Evolutionary conservation across 768 basidiomycete genomes (phyloP).

Genomic region (Lactifluus subvellereus): DNA sequence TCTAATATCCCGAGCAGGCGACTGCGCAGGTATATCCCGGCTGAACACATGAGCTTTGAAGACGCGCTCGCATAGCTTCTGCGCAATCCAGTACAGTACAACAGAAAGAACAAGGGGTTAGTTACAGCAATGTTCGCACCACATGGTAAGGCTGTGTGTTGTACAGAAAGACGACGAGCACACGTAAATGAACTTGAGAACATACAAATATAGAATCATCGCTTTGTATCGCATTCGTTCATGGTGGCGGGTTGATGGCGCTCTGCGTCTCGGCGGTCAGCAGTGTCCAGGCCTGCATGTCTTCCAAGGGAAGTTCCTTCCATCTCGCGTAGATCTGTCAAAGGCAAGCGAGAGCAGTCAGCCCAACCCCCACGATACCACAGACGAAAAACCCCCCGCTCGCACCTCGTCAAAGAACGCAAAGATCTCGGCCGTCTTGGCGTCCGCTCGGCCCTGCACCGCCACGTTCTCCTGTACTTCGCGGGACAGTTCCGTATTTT

Average conservation of each 20-base stretch:
- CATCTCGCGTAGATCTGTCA: slow-evolving; percentile 46
- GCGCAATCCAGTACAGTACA: too few species aligned
- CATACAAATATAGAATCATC: background rate
- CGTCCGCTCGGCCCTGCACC: slow-evolving; percentile 43
- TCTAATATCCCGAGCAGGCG: too few species aligned
- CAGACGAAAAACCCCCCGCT: background rate
- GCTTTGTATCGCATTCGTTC: background rate
- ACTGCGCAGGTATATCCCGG: too few species aligned
- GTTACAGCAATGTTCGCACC: too few species aligned
- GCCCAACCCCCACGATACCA: too few species aligned
- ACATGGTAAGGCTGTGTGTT: too few species aligned
- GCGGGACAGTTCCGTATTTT: slow-evolving; percentile 45
- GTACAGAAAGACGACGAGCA: background rate
- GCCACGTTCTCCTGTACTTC: slow-evolving; percentile 46
- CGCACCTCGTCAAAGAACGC: slow-evolving; percentile 49
- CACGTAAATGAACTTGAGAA: background rate
- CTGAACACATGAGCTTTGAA: too few species aligned
- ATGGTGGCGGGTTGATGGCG: slow-evolving; percentile 5
- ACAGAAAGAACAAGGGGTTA: too few species aligned
- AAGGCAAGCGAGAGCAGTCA: too few species aligned
- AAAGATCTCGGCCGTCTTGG: slow-evolving; percentile 42
- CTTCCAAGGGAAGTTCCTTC: slow-evolving; percentile 53
- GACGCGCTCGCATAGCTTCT: too few species aligned
- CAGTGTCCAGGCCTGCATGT: slow-evolving; percentile 44
- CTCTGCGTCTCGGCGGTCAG: slow-evolving; percentile 35